Evolutionary conservation across 192 early-diverging fungal genomes (phyloP), one percentile per base, ranked within the genome.

Genomic region (Entrophospora sp.): DNA sequence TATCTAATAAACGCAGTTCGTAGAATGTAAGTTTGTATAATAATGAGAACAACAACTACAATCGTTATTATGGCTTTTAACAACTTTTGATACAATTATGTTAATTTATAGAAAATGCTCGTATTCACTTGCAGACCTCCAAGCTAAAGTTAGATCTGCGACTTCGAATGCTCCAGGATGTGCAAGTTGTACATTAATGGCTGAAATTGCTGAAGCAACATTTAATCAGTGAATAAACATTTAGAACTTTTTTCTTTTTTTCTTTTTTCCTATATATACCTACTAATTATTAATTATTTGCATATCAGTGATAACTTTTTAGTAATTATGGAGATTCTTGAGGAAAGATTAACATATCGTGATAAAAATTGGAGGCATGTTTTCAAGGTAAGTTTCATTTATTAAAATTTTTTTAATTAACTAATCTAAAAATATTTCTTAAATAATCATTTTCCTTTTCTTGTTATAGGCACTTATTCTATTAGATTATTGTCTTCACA

Each of bases 311-410:
- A 86, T 48, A 89, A 93, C 43, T 96, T 94, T 82, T 48, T 92
- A 61, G 95, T 92, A 65, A 91, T 99, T 52, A 97, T 99, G 95
- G 92, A 96, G 67, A 94, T 99, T 74, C 70, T 99, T 30, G 95
- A 99, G 72, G 96, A 96, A 81, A 84, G 95, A 10, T 77, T 99
- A 71, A 96, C 96, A 68, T 95, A 99, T 77, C 88, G 87, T 68
- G 96, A 95, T 36, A 95, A 94, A 77, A 88, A 95, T 78, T 99
- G 96, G 96, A 80, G 95, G 60, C 96, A 99, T 75, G 95, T 99
- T 30, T 97, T 91, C 74, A 98, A 98, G 80, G 91, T 92, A 79
- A 71, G 57, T 46, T 42, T 24, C 40, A n/a, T n/a, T n/a, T n/a
- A n/a, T n/a, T n/a, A n/a, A n/a, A n/a, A n/a, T n/a, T n/a, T n/a